Evolutionary conservation across 1,139 yeast species (phyloP).

Genomic region (Kazachstania sp.): DNA sequence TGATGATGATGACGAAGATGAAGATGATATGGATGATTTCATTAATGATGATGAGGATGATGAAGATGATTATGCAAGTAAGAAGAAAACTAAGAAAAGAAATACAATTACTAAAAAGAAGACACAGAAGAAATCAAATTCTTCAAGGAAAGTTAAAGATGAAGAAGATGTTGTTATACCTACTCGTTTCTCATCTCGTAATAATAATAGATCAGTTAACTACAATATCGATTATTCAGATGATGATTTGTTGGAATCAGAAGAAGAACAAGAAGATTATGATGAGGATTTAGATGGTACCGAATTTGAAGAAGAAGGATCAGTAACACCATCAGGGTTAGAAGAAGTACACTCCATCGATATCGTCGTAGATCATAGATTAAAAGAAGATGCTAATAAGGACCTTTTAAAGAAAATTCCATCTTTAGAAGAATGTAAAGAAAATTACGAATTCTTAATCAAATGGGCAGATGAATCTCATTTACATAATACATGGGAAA

Average conservation of each 20-base stretch:
- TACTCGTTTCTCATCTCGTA: conserved; percentile 72
- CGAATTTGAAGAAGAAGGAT: conserved; percentile 32
- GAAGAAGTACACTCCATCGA: conserved; percentile 33
- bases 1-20: conserved; percentile 28
- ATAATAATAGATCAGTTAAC: conserved; percentile 57
- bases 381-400: conserved; percentile 19
- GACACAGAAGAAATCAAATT: neutral
- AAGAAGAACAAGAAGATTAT: conserved; percentile 24
- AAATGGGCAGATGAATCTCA: conserved; percentile 90
- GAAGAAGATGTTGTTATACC: conserved; percentile 24
- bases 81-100: conserved; percentile 17
- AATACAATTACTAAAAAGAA: neutral
- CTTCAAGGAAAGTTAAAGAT: conserved; percentile 1
- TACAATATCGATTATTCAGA: conserved; percentile 69
- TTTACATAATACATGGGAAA: conserved; percentile 92
- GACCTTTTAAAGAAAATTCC: conserved; percentile 33
- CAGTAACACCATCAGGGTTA: conserved; percentile 20
- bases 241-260: conserved; percentile 52
- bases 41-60: conserved; percentile 22
- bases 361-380: conserved; percentile 32
- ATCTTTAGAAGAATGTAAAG: conserved; percentile 44
- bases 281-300: conserved; percentile 25
- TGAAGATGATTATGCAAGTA: conserved; percentile 25
- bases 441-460: conserved; percentile 54
- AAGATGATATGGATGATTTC: conserved; percentile 24